Evolutionary conservation across 1,284 basidiomycete species (phyloP).

Genomic region (Sporisorium exsertum): DNA sequence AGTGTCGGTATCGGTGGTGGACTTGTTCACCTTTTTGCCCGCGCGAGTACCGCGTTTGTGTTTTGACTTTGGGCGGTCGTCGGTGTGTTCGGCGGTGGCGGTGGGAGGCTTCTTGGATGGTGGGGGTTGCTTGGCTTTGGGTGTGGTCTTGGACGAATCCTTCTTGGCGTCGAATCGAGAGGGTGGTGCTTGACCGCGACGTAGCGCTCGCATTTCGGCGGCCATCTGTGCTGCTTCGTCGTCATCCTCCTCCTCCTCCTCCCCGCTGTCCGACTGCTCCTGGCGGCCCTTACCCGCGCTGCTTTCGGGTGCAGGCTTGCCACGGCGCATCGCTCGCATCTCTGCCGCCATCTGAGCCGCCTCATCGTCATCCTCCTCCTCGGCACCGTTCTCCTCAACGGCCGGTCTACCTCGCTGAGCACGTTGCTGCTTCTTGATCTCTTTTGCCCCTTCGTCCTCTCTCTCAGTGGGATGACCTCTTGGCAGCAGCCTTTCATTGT

Average conservation of each 20-base stretch:
- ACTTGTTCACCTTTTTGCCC: constrained; percentile 37
- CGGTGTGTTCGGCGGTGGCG: constrained; percentile 9
- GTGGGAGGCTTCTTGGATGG: constrained; percentile 1
- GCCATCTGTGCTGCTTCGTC: constrained; percentile 39
- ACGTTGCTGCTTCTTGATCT: background rate
- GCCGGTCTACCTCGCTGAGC: background rate
- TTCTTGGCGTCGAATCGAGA: constrained; percentile 6
- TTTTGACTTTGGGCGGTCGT: constrained; percentile 21
- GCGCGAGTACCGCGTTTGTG: constrained; percentile 38
- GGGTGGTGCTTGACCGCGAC: constrained; percentile 17
- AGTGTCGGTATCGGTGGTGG: background rate
- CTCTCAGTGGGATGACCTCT: constrained; percentile 17
- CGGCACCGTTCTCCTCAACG: background rate
- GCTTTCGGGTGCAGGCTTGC: constrained; percentile 8
- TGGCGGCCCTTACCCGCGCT: constrained; percentile 6
- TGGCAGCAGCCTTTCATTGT: constrained; percentile 50
- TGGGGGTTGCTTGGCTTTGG: constrained; percentile 9
- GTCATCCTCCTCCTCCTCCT: constrained; percentile 28
- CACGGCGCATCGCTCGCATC: constrained; percentile 25
- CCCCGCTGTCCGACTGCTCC: constrained; percentile 10
- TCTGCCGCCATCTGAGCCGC: constrained; percentile 27
- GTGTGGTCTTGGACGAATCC: constrained; percentile 11
- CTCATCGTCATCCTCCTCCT: constrained; percentile 21
- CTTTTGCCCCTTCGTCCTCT: constrained; percentile 8
- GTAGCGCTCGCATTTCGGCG: constrained; percentile 40